A percentile compares a stretch with the other conserved stretches of the same genome.
These are phyloP conservation scores for Chaetomidium leptoderma DNA, from an alignment of 495 filamentous ascomycete genomes.

Conservation along the genomic window DNA sequence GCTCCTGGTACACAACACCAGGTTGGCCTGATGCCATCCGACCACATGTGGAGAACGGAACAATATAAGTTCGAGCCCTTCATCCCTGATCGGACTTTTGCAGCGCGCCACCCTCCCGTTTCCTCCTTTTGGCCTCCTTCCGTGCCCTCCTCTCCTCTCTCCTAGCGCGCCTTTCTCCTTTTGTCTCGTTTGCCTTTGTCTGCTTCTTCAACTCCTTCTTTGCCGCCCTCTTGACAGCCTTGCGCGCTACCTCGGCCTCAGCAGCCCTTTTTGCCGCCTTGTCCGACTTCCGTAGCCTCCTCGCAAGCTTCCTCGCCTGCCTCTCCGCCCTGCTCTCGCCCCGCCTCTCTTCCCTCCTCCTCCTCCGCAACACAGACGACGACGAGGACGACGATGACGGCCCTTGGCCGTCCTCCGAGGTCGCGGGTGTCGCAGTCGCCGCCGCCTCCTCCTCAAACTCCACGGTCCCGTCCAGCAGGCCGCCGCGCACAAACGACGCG, in stretches of 20 bases:
- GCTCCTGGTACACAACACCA: too few relatives aligned
- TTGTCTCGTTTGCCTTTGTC: constrained; percentile 32
- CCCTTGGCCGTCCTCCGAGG: constrained; percentile 16
- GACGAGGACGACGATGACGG: too few relatives aligned
- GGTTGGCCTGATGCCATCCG: too few relatives aligned
- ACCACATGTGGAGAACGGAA: background rate
- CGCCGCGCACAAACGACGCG: constrained; percentile 73
- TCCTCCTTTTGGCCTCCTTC: constrained; percentile 42
- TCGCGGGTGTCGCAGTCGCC: constrained; percentile 22
- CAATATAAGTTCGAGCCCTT: background rate
- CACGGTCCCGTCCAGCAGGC: constrained; percentile 62
- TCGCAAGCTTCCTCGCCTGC: constrained; percentile 34
- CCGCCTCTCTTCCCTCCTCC: constrained; percentile 25
- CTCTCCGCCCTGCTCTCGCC: constrained; percentile 40
- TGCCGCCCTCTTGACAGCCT: constrained; percentile 22
- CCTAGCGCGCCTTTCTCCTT: constrained; percentile 39
- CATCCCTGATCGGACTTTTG: constrained; percentile 11
- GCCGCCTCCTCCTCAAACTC: background rate
- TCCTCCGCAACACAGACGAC: background rate
- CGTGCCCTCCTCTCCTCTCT: constrained; percentile 42
- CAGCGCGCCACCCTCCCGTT: constrained; percentile 4
- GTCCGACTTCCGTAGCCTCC: constrained; percentile 25
- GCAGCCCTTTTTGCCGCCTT: constrained; percentile 18
- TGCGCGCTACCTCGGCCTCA: constrained; percentile 8
- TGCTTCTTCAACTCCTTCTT: constrained; percentile 23